Evolutionary conservation across 495 filamentous ascomycete species (phyloP), one percentile per base, ranked within the genome.

Genomic region (Schizothecium vesticola): DNA sequence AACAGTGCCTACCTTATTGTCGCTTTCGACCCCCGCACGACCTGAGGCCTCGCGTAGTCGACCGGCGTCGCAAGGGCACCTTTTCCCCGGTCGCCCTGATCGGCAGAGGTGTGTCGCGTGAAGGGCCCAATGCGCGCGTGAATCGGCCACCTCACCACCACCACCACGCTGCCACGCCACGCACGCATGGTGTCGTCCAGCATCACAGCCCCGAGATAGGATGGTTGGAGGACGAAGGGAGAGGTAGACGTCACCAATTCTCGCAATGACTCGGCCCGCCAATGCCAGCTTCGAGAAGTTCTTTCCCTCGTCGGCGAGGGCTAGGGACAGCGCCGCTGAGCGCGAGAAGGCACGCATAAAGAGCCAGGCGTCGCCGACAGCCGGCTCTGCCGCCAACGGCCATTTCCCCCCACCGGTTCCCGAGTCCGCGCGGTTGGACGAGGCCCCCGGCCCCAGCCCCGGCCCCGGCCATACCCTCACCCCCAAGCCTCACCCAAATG

Each of bases 221-320:
- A 84, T 83, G 84, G 81, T 82, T 76, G 82, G 80, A 80, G 79
- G 78, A 76, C 76, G 81, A 79, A 73, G 79, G 79, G 68, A 75
- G 79, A 78, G 81, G 78, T 81, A 80, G 80, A 75, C 74, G 74
- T 75, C 75, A 75, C 76, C 72, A 70, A 75, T 73, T 72, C 70
- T 78, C 78, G 83, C 80, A 77, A 92, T 92, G 91, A 91, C 92
- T 86, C 90, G 90, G 83, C 87, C 90, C 74, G 84, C 88, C 64
- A 83, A 79, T 73, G 90, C 91, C 83, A 88, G 91, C 77, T 95
- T 92, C 86, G 91, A 91, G 77, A 88, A 93, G 79, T 96, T 93
- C 84, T 97, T 96, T 78, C 92, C 94, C 68, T 87, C 90, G 77
- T 93, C 93, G 70, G 91, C 93, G 70, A 80, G 84, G 69, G 83